Percentiles rank a stretch among this genome's conserved stretches.
Evolutionary conservation across 2,329 filamentous ascomycete species (phyloP).

Genomic region (Thelonectria discophora): DNA sequence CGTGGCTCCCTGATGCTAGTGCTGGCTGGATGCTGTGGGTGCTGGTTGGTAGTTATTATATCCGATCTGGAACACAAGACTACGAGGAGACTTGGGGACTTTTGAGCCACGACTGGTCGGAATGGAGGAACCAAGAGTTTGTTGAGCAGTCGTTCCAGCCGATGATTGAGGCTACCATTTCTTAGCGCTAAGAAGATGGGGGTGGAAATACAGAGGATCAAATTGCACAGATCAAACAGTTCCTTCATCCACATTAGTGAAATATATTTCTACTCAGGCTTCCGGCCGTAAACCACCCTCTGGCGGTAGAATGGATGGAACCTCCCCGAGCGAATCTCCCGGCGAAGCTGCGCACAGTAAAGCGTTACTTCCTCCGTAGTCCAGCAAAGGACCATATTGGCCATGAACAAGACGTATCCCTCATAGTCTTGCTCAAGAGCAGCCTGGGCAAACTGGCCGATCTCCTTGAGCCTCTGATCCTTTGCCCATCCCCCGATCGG

Average conservation of each 20-base stretch:
- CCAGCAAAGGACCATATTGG: constrained; percentile 49
- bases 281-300: constrained; percentile 40
- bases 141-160: constrained; percentile 51
- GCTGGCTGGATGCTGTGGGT: constrained; percentile 69
- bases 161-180: not conserved
- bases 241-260: constrained; percentile 47
- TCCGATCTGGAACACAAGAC: constrained; percentile 61
- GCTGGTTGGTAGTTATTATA: constrained; percentile 66
- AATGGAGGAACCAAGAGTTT: constrained; percentile 57
- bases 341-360: constrained; percentile 48
- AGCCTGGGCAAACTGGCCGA: constrained; percentile 28
- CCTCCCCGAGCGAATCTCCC: constrained; percentile 43
- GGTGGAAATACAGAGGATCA: no score
- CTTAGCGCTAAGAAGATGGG: not conserved
- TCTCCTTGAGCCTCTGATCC: constrained; percentile 22
- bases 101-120: constrained; percentile 62
- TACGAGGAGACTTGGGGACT: constrained; percentile 67
- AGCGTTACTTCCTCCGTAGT: constrained; percentile 45
- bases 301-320: constrained; percentile 44
- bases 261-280: constrained; percentile 30
- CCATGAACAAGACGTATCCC: constrained; percentile 35
- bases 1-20: constrained; percentile 58
- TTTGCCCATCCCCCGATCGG: constrained; percentile 31
- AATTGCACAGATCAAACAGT: not conserved
- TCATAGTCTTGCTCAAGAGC: constrained; percentile 34